These are phyloP conservation scores for Penicillium sumatraense DNA, from an alignment of 2,329 filamentous ascomycete genomes.

Conservation along the genomic window DNA sequence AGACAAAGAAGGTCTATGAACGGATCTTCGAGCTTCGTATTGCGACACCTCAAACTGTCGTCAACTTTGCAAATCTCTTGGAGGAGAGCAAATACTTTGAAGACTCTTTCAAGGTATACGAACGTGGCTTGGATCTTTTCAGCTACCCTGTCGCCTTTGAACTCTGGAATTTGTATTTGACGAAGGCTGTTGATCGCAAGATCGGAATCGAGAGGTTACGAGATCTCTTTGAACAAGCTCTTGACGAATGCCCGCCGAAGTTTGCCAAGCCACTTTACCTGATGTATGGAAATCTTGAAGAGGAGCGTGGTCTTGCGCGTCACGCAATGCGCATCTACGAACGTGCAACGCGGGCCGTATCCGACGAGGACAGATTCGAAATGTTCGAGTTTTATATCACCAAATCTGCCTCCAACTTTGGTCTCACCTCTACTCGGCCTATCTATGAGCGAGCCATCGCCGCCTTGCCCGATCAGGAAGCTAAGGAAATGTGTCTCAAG, in stretches of 20 bases:
- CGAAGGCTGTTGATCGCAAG: slow-evolving; percentile 94
- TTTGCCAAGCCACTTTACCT: slow-evolving; percentile 96
- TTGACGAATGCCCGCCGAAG: slow-evolving; percentile 91
- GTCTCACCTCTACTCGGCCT: slow-evolving; percentile 86
- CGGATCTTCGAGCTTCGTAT: slow-evolving; percentile 97
- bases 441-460: slow-evolving; percentile 97
- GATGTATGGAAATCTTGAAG: slow-evolving; percentile 97
- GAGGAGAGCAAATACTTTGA: slow-evolving; percentile 96
- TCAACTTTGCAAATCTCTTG: slow-evolving; percentile 95
- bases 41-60: slow-evolving; percentile 95
- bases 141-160: slow-evolving; percentile 98
- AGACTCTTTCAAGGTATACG: slow-evolving; percentile 97
- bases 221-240: slow-evolving; percentile 95
- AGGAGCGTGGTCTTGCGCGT: slow-evolving; percentile 89
- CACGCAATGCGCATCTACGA: slow-evolving; percentile 99
- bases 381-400: slow-evolving; percentile 99
- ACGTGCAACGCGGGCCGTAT: slow-evolving; percentile 89
- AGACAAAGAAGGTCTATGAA: slow-evolving; percentile 93
- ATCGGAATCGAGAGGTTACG: slow-evolving; percentile 92
- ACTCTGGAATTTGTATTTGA: slow-evolving; percentile 97
- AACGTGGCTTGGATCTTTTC: slow-evolving; percentile 96
- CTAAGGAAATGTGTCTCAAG: slow-evolving; percentile 97
- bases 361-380: slow-evolving; percentile 90
- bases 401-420: slow-evolving; percentile 97
- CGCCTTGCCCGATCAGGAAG: slow-evolving; percentile 89